Base-by-base conservation (phyloP, 345 rosid genomes). In the Aquilaria sinensis region DNA sequence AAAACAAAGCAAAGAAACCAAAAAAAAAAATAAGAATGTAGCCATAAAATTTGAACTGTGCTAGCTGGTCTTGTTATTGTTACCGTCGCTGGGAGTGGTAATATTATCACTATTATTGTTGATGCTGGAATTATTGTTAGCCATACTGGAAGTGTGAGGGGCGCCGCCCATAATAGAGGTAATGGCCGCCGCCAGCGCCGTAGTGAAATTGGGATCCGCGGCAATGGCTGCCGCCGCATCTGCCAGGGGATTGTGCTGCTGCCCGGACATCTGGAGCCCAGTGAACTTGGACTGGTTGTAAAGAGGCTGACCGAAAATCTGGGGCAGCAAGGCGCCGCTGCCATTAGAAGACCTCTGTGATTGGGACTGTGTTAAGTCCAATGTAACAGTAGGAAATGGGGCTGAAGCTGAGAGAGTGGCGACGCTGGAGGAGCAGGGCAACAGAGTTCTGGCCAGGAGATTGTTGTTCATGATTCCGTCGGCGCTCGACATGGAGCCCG, bases 391-490 rank as follows among this genome's bases (percentile, higher is more conserved):
- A 8, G 97, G 99, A 56, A 94, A 94, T 49, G 96, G 99, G 31
- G 99, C 96, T 6, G 97, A 88, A 32, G 97, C 99, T 60, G 99
- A 94, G 52, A 94, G 81, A 0, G 99, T 86, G 16, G 96, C 99
- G 89, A 94, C 81, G 85, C 85, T 88, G 23, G 97, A 83, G n/a
- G 99, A 88, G 69, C 95, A 90, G 4, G 96, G 95, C 41, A 94
- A 77, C 23, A 88, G 75, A 23, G 94, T 79, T 64, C 90, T 74
- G 6, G 97, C 74, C 10, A 90, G 81, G 79, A 94, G 75, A 60
- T 83, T 86, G 4, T 89, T 67, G 78, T 85, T 86, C 84, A 86
- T 75, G 5, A 82, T 34, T 32, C 96, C 89, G 45, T 90, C 95
- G 2, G 92, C 78, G 72, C 82, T 83, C 0, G 97, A 74, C 97